These are phyloP conservation scores for Globisporangium heterothallicum DNA, from an alignment of 352 stramenopile genomes.

Conservation along the genomic window DNA sequence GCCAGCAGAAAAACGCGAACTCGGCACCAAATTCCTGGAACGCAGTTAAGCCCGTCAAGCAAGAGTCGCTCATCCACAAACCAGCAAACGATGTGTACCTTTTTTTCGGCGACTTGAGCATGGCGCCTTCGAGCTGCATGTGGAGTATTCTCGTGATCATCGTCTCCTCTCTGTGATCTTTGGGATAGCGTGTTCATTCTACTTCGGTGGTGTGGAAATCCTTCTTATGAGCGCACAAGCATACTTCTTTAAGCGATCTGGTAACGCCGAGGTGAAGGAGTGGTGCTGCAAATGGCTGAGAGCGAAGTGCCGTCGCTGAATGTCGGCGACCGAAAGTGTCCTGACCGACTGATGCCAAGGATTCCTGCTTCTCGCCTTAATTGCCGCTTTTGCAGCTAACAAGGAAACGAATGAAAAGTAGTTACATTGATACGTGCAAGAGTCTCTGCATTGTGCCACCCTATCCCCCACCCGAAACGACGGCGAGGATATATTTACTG, in stretches of 20 bases:
- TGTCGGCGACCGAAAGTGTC: background rate
- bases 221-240: constrained; percentile 2
- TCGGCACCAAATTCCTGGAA: constrained; percentile 45
- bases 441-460: too few species aligned
- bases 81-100: constrained; percentile 5
- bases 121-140: constrained; percentile 4
- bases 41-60: too few species aligned
- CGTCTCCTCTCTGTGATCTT: constrained; percentile 4
- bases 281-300: background rate
- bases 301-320: background rate
- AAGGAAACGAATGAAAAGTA: background rate
- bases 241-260: constrained; percentile 4
- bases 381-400: background rate
- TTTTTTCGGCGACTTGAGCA: constrained; percentile 9
- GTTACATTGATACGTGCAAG: too few species aligned
- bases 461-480: too few species aligned
- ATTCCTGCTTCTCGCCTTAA: background rate
- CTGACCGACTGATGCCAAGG: background rate
- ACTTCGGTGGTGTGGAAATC: background rate
- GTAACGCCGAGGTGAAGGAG: background rate
- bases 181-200: constrained; percentile 6
- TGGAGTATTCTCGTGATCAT: constrained; percentile 5
- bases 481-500: constrained; percentile 4
- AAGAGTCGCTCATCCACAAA: background rate
- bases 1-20: constrained; percentile 30